These are phyloP conservation scores for Tylopilus subfusipes DNA, from an alignment of 768 basidiomycete genomes.

Conservation along the genomic window DNA sequence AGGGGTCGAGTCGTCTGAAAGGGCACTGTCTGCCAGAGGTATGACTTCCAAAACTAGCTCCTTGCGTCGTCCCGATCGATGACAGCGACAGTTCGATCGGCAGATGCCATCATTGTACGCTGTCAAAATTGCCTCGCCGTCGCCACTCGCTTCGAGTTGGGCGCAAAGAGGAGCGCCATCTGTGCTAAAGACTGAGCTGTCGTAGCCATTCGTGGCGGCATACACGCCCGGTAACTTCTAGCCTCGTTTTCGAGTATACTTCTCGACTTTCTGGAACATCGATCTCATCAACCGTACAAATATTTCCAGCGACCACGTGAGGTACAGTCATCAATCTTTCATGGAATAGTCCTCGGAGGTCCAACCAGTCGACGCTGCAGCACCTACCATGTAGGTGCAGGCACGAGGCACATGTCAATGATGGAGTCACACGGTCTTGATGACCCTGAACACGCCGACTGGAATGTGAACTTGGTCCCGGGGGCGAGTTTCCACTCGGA, in stretches of 20 bases:
- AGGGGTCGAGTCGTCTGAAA: not conserved
- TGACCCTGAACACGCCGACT: slow-evolving; percentile 26
- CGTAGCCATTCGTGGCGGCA: not conserved
- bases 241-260: slow-evolving; percentile 7
- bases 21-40: slow-evolving; percentile 1
- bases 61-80: slow-evolving; percentile 15
- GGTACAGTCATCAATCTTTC: slow-evolving; percentile 7
- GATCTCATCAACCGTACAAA: not conserved
- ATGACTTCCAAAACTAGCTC: slow-evolving; percentile 16
- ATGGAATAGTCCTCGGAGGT: slow-evolving; percentile 31
- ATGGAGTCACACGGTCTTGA: slow-evolving; percentile 25
- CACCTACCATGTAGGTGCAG: slow-evolving; percentile 17
- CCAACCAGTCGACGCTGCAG: slow-evolving; percentile 3
- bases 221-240: not conserved
- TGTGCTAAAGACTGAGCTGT: not conserved
- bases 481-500: slow-evolving; percentile 1
- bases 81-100: slow-evolving; percentile 20
- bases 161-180: not conserved
- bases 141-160: not conserved
- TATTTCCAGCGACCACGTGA: slow-evolving; percentile 12
- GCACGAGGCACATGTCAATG: slow-evolving; percentile 29
- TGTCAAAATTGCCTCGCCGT: slow-evolving; percentile 2
- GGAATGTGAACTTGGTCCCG: not conserved
- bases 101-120: slow-evolving; percentile 16
- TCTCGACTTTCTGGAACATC: slow-evolving; percentile 19